Conservation (phyloP, 2,329 filamentous ascomycete genomes). For the Lachnellula subtilissima region DNA sequence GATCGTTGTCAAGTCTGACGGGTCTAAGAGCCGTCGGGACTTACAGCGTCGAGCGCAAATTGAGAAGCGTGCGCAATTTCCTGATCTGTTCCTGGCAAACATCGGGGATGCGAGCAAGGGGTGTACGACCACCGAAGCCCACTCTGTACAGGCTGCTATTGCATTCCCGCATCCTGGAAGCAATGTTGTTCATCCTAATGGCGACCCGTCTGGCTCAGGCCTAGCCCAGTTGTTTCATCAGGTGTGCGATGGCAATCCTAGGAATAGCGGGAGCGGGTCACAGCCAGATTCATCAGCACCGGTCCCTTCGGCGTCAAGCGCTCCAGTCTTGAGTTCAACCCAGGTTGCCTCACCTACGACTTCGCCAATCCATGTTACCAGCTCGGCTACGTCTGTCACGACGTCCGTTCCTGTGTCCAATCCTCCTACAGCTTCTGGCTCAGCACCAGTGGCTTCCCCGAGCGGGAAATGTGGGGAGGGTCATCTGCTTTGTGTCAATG, state of each 20-base stretch:
- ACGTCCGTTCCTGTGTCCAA: too few species aligned
- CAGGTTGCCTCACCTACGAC: too few species aligned
- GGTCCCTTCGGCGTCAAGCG: too few species aligned
- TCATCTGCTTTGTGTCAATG: too few species aligned
- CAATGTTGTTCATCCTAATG: slow-evolving; percentile 1
- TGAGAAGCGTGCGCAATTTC: background rate
- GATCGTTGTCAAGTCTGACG: background rate
- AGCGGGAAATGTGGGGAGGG: too few species aligned
- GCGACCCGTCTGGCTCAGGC: background rate
- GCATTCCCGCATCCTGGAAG: background rate
- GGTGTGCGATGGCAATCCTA: background rate
- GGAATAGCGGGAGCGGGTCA: background rate
- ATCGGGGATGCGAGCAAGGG: background rate
- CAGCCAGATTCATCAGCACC: background rate
- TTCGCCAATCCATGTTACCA: too few species aligned
- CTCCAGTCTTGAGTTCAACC: too few species aligned
- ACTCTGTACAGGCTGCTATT: background rate
- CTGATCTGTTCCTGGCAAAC: slow-evolving; percentile 1
- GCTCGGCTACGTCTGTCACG: too few species aligned
- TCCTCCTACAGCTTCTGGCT: too few species aligned
- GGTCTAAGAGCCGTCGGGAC: too few species aligned
- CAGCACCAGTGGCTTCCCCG: too few species aligned
- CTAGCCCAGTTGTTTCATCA: background rate
- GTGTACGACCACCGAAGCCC: background rate
- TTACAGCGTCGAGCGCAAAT: too few species aligned